phyloP scores from a whole-genome alignment of 441 rosid species.

The Melastoma candidum region DNA sequence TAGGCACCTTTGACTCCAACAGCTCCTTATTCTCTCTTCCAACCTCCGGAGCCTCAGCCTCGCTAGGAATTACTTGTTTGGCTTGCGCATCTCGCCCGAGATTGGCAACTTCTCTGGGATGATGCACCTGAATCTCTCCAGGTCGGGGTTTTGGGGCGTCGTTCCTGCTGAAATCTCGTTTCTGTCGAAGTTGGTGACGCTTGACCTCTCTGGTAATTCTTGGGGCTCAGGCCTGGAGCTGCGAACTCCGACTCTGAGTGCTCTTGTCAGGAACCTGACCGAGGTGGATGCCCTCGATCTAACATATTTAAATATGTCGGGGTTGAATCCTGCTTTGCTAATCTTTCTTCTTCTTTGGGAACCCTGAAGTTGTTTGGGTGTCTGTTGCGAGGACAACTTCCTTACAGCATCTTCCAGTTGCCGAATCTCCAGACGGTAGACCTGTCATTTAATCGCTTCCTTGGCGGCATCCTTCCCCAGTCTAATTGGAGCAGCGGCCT shows the following conservation, averaged over 20 bases:
- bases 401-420: neutral
- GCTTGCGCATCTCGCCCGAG: neutral
- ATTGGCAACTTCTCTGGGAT: neutral
- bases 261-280: neutral
- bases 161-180: neutral
- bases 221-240: neutral
- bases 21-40: no score
- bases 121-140: constrained; percentile 4
- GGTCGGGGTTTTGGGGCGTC: neutral
- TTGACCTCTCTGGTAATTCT: neutral
- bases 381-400: neutral
- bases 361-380: accelerated
- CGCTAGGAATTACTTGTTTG: constrained; percentile 5
- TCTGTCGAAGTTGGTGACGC: constrained; percentile 1
- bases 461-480: neutral
- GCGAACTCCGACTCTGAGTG: neutral
- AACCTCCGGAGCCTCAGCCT: neutral
- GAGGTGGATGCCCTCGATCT: neutral
- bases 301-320: neutral
- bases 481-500: constrained; percentile 9
- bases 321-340: neutral
- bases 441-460: accelerated
- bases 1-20: no score
- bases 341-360: neutral
- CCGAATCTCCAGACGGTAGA: neutral